Base-by-base conservation (phyloP, 1,284 basidiomycete genomes). In the Melanopsichium pennsylvanicum region DNA sequence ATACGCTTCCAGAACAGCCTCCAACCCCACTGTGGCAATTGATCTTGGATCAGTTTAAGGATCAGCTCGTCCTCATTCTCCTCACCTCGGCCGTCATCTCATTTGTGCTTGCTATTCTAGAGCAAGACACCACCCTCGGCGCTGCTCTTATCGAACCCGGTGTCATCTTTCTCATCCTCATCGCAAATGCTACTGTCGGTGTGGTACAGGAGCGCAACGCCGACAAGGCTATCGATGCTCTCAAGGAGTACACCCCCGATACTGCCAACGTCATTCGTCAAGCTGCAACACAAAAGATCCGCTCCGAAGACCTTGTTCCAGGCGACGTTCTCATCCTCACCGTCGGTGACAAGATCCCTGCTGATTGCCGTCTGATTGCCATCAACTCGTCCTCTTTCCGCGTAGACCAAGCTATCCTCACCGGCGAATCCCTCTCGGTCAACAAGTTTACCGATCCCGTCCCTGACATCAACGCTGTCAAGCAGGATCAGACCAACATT, bases 41-140 rank as follows among this genome's bases (percentile, higher is more conserved):
- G 61, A 91, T 98, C 61, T 86, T 98, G 18, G 93, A 95, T 73
- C 95, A 98, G 84, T 98, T 98, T 86, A 90, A 81, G 50, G 79
- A 81, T 56, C 76, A 80, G 59, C 72, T 81, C 37, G 79, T 81
- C 22, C 62, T 80, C 37, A 80, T 81, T 47, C 67, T 81, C 11
- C 74, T 81, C 38, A 75, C 50, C 3, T 80, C 78, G 6, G 79
- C 79, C 18, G 56, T 80, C 54, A 72, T 81, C 36, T 80, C 78
- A 21, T 77, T 81, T 12, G 63, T 79, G 6, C 70, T 81, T 12
- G 79, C 79, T 8, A 55, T 81, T 10, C 47, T 78, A 10, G 74
- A 78, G 22, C 73, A 76, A 38, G 66, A 80, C 32, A 72, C 72
- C 3, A 70, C 70, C 18, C 64, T 81, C n/a, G 69, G 59, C 18